Evolutionary conservation across 2,329 filamentous ascomycete genomes (phyloP).

Genomic region (Cercospora nicotianae): DNA sequence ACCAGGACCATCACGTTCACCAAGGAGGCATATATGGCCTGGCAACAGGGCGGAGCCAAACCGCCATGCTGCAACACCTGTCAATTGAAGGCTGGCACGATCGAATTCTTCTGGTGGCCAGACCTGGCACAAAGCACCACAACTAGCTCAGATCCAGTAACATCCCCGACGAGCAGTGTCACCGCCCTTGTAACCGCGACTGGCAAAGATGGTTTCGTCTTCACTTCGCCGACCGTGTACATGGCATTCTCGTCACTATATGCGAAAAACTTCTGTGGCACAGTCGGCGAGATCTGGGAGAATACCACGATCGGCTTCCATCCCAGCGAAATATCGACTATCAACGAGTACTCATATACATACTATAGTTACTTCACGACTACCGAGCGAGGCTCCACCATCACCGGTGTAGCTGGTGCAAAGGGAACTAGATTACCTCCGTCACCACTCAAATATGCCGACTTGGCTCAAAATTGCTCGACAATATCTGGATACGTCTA

Average conservation of each 20-base stretch:
- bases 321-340: conserved; percentile 15
- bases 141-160: neutral
- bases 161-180: neutral
- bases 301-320: conserved; percentile 19
- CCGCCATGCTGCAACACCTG: conserved; percentile 16
- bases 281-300: conserved; percentile 13
- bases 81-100: conserved; percentile 16
- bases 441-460: conserved; percentile 11
- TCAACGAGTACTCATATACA: conserved; percentile 10
- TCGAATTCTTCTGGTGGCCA: conserved; percentile 21
- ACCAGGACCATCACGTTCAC: conserved; percentile 16
- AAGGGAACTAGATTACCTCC: conserved; percentile 9
- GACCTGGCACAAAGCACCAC: conserved; percentile 12
- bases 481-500: conserved; percentile 15
- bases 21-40: conserved; percentile 12
- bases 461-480: conserved; percentile 18
- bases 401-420: neutral
- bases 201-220: conserved; percentile 12
- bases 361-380: conserved; percentile 4
- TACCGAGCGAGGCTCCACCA: neutral
- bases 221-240: conserved; percentile 18
- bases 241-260: conserved; percentile 18
- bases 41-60: conserved; percentile 14
- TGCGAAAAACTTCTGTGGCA: conserved; percentile 17
- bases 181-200: conserved; percentile 4